Conservation (phyloP, 805 yeast genomes). For the Lipomyces mesembrius region DNA sequence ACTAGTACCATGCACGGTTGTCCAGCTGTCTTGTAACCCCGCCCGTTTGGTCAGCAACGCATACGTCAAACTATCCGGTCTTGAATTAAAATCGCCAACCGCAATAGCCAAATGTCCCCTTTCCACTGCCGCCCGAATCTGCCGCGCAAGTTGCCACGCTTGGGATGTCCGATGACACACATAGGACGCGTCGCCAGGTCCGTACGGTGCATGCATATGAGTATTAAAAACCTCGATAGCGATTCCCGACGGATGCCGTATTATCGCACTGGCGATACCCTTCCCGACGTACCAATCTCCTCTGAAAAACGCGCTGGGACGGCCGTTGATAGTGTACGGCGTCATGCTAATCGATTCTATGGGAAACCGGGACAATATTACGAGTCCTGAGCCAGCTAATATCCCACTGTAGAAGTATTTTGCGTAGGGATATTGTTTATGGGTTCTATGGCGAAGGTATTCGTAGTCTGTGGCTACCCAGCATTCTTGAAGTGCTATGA, state of each 20-base stretch:
- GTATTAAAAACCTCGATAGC: conserved; percentile 80
- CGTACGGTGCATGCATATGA: conserved; percentile 96
- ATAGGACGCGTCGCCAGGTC: conserved; percentile 87
- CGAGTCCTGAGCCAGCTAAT: conserved; percentile 90
- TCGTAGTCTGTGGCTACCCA: conserved; percentile 90
- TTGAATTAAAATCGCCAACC: conserved; percentile 91
- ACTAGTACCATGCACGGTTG: conserved; percentile 27
- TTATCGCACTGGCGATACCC: conserved; percentile 72
- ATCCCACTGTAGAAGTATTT: conserved; percentile 77
- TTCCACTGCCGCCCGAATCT: conserved; percentile 61
- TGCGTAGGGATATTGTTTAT: conserved; percentile 59
- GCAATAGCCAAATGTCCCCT: conserved; percentile 86
- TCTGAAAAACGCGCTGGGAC: conserved; percentile 89
- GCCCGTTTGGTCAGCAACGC: conserved; percentile 71
- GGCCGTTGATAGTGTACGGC: conserved; percentile 88
- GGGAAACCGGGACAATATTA: conserved; percentile 80
- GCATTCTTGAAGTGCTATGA: conserved; percentile 91
- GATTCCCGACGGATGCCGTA: conserved; percentile 56
- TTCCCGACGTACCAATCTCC: conserved; percentile 99
- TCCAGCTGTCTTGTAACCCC: conserved; percentile 49
- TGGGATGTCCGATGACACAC: conserved; percentile 89
- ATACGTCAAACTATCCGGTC: conserved; percentile 85
- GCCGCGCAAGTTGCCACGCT: conserved; percentile 89
- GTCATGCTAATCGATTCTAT: conserved; percentile 77
- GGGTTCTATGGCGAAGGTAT: conserved; percentile 56